Evolutionary conservation across 352 stramenopile species (phyloP).

Genomic region (Globisporangium megalacanthum): DNA sequence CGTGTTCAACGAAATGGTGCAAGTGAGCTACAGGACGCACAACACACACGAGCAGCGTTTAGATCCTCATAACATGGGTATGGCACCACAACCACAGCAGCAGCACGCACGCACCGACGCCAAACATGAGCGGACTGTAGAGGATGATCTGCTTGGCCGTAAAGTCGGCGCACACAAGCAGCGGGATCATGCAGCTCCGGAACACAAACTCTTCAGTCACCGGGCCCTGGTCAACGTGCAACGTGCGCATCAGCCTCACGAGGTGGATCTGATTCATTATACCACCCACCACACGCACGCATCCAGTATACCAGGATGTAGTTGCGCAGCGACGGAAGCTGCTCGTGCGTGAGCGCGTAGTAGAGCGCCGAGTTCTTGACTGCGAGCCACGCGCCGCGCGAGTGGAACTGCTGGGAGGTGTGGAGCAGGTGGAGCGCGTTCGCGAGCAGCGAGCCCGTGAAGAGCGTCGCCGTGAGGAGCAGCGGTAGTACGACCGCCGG

Average conservation of each 20-base stretch:
- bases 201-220: constrained; percentile 96
- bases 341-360: constrained; percentile 68
- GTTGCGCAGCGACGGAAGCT: constrained; percentile 72
- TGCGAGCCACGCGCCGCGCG: constrained; percentile 65
- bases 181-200: constrained; percentile 90
- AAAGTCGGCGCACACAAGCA: constrained; percentile 80
- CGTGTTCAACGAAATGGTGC: constrained; percentile 83
- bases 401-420: constrained; percentile 71
- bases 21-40: constrained; percentile 45
- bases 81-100: not conserved
- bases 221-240: constrained; percentile 57
- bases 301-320: constrained; percentile 56
- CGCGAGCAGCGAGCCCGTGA: constrained; percentile 67
- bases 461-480: constrained; percentile 65
- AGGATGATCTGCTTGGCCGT: constrained; percentile 80
- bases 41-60: not conserved
- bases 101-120: constrained; percentile 63
- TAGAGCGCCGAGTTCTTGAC: constrained; percentile 82
- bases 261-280: too few relatives aligned
- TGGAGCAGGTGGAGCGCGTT: constrained; percentile 74
- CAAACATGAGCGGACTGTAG: constrained; percentile 92
- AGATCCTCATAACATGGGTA: too few relatives aligned
- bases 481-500: constrained; percentile 58
- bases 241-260: too few relatives aligned
- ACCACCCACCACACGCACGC: too few relatives aligned